Base-by-base conservation (phyloP, 2,329 filamentous ascomycete species). In the Mycogone perniciosa region DNA sequence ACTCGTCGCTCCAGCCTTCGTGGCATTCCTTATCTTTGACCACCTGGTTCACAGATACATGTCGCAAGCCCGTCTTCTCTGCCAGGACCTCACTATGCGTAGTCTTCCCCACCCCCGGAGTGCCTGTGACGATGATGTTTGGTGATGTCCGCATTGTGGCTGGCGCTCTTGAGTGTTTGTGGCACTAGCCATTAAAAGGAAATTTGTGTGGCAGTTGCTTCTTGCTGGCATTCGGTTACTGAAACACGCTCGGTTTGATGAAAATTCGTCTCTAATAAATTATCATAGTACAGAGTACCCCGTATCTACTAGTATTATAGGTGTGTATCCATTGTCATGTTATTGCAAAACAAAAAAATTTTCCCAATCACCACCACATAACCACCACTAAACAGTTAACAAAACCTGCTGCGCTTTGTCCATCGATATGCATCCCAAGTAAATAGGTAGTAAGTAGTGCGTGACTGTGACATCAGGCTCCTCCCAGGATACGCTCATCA, bases 121-220 rank as follows among this genome's bases (percentile, higher is more conserved):
- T 99, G 57, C 93, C 93, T 38, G 93, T 97, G 58, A 99, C 79
- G 59, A 99, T 86, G 62, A 99, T 89, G 69, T 97, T 99, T 31
- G 93, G 93, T 56, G 72, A 71, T 31, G 66, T 71, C 59, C 82
- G 74, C 65, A 73, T 70, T 51, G 59, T 70, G 46, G 52, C 55
- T 20, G 20, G 20, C 20, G 20, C 20, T 20, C 20, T 20, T 3
- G 20, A 20, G 20, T 20, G 20, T 20, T 20, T 20, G 20, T 20
- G 20, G 20, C 20, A 20, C 20, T 20, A 20, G 20, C 20, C 20
- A 20, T 20, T 20, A 38, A 30, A 9, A 35, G 33, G 33, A 11
- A 35, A 7, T 42, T 6, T 42, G 39, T 20, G 39, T 37, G 13
- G 39, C 13, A 10, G 13, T 27, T 26, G 33, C 11, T 35, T 35